Conservation (phyloP, 495 filamentous ascomycete genomes). For the Cairneyella variabilis region DNA sequence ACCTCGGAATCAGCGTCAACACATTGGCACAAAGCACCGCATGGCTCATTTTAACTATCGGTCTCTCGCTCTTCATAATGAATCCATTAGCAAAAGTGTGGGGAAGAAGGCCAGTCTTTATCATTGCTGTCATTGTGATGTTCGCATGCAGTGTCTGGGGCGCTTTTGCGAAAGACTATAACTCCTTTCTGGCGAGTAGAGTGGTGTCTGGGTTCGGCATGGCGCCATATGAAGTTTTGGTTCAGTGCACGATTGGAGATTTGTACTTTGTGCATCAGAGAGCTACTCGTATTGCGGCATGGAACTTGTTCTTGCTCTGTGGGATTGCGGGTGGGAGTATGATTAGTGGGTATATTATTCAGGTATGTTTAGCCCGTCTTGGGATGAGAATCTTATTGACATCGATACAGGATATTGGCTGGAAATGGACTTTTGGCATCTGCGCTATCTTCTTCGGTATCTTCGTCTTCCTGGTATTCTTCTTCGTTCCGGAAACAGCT, state of each 20-base stretch:
- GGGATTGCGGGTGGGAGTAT: conserved; percentile 47
- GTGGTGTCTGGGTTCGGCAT: conserved; percentile 50
- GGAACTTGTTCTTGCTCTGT: conserved; percentile 58
- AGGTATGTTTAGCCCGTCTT: conserved; percentile 20
- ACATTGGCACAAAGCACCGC: conserved; percentile 38
- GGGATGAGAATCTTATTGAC: not conserved
- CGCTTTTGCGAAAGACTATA: conserved; percentile 49
- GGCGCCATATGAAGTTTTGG: conserved; percentile 55
- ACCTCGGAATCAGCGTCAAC: conserved; percentile 37
- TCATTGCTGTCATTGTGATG: conserved; percentile 53
- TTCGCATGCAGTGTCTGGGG: conserved; percentile 59
- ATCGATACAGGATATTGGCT: conserved; percentile 39
- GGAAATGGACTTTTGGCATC: conserved; percentile 51
- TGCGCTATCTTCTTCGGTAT: conserved; percentile 51
- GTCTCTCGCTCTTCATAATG: conserved; percentile 50
- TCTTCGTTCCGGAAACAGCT: conserved; percentile 50
- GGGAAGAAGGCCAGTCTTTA: conserved; percentile 61
- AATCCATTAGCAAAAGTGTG: conserved; percentile 62
- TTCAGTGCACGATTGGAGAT: conserved; percentile 52
- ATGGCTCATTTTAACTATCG: conserved; percentile 48
- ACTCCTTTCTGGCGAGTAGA: conserved; percentile 50
- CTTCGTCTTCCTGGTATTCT: conserved; percentile 39
- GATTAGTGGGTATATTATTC: conserved; percentile 49
- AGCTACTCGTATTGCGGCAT: conserved; percentile 59
- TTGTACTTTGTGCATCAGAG: conserved; percentile 64